Base-by-base conservation (phyloP, 177 flowering plant genomes). In the Vitis hybrid region DNA sequence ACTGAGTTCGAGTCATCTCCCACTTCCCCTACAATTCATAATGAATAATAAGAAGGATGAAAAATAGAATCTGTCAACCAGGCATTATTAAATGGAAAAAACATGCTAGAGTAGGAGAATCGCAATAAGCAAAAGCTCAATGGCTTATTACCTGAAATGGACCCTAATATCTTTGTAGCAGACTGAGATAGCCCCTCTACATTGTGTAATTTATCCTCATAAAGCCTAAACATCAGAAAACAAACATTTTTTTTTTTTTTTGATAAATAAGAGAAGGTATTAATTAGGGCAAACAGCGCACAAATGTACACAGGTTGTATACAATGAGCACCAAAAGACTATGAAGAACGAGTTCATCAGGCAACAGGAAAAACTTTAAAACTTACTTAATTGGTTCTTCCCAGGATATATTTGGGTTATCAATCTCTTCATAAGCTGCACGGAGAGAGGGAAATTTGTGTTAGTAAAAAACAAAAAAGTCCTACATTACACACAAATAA, bases 1-100 rank as follows among this genome's bases (percentile, higher is more conserved):
- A 51, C 64, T 50, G 71, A 56, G 19, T 76, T 79, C 63, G 14
- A 19, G 10, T 74, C 73, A 65, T 74, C 76, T 33, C 19, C 57
- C 29, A 5, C 29, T 62, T 73, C 74, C 39, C 72, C 87, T 80
- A 56, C 26, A 69, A 16, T 5, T 65, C 62, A 57, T 33, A 3
- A 68, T 56, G 21, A 51, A 61, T 10, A 48, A 70, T 39, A 61
- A 21, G 48, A 53, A 29, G 69, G 56, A 66, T 56, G 29, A 52
- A 13, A 10, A 13, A n/a, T 29, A 29, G 66, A 31, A 31, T 8
- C 33, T 10, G 14, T 13, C 7, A 45, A 2, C 8, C 19, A 10
- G 7, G 3, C 0, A 31, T 15, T 52, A 16, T 5, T 66, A 0
- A 67, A 55, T 2, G 1, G 11, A 6, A 10, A 66, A 67, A 53